These are phyloP conservation scores for Citrus medica DNA, from an alignment of 345 rosid genomes.

Conservation along the genomic window DNA sequence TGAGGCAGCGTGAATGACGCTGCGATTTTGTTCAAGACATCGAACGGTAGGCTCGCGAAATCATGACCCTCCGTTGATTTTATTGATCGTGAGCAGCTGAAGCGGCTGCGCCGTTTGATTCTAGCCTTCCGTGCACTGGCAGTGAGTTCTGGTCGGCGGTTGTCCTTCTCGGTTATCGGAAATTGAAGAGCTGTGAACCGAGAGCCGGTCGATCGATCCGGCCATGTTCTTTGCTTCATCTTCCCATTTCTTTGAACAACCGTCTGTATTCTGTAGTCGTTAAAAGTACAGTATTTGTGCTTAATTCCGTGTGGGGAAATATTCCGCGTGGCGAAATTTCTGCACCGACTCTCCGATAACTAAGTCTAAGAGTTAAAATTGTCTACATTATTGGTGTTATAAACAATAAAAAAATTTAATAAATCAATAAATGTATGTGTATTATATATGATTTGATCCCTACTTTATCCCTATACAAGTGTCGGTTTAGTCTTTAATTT, in stretches of 20 bases:
- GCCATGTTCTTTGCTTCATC: constrained; percentile 59
- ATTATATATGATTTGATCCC: too few species aligned
- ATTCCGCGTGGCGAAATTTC: not conserved
- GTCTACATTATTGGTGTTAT: too few species aligned
- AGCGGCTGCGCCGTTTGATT: constrained; percentile 1
- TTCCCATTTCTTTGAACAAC: not conserved
- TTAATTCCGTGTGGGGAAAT: not conserved
- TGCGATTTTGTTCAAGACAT: constrained; percentile 57
- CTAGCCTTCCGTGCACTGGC: not conserved
- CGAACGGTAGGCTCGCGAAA: constrained; percentile 73
- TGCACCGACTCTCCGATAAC: not conserved
- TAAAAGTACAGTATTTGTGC: not conserved
- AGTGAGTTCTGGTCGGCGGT: not conserved
- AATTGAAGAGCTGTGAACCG: constrained; percentile 34
- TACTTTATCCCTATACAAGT: too few species aligned
- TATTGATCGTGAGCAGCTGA: not conserved
- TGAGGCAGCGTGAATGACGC: constrained; percentile 63
- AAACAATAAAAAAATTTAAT: too few species aligned
- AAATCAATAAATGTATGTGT: too few species aligned
- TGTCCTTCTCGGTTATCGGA: constrained; percentile 9
- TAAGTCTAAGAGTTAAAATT: too few species aligned
- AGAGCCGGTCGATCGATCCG: constrained; percentile 38
- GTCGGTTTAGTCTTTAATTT: too few species aligned
- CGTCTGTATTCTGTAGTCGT: not conserved
- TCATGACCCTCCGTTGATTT: constrained; percentile 29